Percentiles rank a stretch among this genome's conserved stretches.
These are phyloP conservation scores for Polyplosphaeria fusca DNA, from an alignment of 495 filamentous ascomycete genomes.

Conservation along the genomic window DNA sequence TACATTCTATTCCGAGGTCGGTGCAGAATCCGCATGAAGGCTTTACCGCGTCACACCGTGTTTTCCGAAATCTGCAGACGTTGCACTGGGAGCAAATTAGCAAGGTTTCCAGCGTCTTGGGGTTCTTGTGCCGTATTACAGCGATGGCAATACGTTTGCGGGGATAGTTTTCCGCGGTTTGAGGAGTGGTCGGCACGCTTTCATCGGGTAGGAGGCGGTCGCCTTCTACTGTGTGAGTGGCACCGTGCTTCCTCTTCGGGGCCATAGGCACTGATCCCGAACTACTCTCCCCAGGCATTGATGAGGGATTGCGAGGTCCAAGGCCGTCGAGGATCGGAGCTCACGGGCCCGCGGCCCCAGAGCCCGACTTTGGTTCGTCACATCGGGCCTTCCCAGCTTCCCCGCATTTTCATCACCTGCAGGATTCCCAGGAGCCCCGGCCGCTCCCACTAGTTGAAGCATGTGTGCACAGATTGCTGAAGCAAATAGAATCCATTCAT, in stretches of 20 bases:
- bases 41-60: constrained; percentile 70
- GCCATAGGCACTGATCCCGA: too few relatives aligned
- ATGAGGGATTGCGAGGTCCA: too few relatives aligned
- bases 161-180: constrained; percentile 22
- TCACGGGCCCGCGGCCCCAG: too few relatives aligned
- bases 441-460: too few relatives aligned
- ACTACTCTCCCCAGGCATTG: too few relatives aligned
- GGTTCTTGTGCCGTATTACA: constrained; percentile 2
- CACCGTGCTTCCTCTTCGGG: constrained; percentile 12
- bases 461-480: too few relatives aligned
- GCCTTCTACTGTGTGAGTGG: neutral
- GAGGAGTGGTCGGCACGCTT: neutral
- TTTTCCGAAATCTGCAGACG: constrained; percentile 74
- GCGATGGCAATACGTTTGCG: constrained; percentile 26
- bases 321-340: too few relatives aligned
- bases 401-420: too few relatives aligned
- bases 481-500: too few relatives aligned
- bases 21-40: constrained; percentile 76
- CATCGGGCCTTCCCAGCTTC: too few relatives aligned
- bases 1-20: constrained; percentile 70
- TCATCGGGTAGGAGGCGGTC: neutral
- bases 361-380: too few relatives aligned
- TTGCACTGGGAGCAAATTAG: constrained; percentile 56
- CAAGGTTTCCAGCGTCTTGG: neutral
- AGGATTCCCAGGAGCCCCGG: too few relatives aligned